Evolutionary conservation across 257 asterid species (phyloP), one percentile per base, ranked within the genome.

Genomic region (Cinchona pubescens): DNA sequence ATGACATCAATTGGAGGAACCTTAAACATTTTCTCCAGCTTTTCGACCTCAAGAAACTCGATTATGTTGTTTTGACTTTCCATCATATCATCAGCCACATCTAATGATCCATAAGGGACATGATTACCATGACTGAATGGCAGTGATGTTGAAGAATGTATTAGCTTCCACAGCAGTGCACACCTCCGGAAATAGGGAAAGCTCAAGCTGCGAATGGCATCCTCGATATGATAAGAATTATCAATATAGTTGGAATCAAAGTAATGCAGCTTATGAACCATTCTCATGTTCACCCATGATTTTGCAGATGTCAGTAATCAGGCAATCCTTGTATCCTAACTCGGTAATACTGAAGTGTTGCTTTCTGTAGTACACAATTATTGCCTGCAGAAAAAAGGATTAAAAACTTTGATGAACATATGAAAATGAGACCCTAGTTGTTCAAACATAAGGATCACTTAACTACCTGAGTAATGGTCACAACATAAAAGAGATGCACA

Each of bases 101-200:
- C 63, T 45, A 79, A 63, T 72, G 87, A 86, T 79, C 78, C 91
- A 82, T 75, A 86, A 78, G 74, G 82, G 43, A 78, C 73, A 19
- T 81, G 82, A 72, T 79, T 59, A 67, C 88, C 96, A 72, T 82
- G 82, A 67, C 83, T 75, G 80, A 92, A 95, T 32, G 96, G 94
- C 79, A 71, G 82, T 72, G 79, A 69, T 35, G 72, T 80, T 49
- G 97, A 88, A 83, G 84, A 79, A 76, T 85, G 85, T 75, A 92
- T 79, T 46, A 95, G 87, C 82, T 87, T 93, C 99, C 99, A 91
- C 61, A 95, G 84, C 83, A 95, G 77, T 69, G 92, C 96, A 82
- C 98, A 95, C 90, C 96, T 87, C 80, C 99, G 85, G 78, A 95
- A 82, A 78, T 78, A 95, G n/a, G 99, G 99, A 84, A 87, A 88